Conservation (phyloP, 1,284 basidiomycete species). For the Pterula multifida region DNA sequence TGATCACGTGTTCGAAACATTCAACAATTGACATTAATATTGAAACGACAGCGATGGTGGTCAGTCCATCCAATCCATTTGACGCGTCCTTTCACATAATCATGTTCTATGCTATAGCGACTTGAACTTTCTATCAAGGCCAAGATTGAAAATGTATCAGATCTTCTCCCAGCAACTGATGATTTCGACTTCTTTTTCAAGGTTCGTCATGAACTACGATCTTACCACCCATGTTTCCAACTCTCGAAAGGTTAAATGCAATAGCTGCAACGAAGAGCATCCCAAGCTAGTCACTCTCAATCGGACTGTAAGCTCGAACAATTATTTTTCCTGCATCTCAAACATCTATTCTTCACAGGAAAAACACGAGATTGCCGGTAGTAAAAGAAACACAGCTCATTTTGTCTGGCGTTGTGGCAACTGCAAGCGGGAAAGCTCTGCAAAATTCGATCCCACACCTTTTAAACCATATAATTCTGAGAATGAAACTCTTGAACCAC, state of each 20-base stretch:
- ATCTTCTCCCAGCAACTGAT: slow-evolving; percentile 45
- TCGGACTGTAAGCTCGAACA: slow-evolving; percentile 33
- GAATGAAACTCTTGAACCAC: slow-evolving; percentile 46
- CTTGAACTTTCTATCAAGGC: slow-evolving; percentile 64
- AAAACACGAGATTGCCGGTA: slow-evolving; percentile 45
- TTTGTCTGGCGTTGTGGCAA: slow-evolving; percentile 69
- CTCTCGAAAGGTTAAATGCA: slow-evolving; percentile 60
- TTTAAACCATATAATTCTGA: slow-evolving; percentile 42
- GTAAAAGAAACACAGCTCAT: slow-evolving; percentile 57
- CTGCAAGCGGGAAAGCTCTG: slow-evolving; percentile 70
- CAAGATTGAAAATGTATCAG: slow-evolving; percentile 65
- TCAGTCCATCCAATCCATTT: neutral
- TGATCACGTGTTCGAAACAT: neutral
- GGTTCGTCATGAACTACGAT: slow-evolving; percentile 22
- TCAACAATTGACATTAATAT: no score
- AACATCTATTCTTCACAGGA: slow-evolving; percentile 30
- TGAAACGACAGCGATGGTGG: neutral
- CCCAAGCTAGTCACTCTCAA: slow-evolving; percentile 61
- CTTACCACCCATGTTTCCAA: neutral
- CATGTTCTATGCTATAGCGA: slow-evolving; percentile 20
- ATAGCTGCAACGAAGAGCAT: slow-evolving; percentile 62
- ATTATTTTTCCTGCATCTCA: slow-evolving; percentile 2
- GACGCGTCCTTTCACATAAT: slow-evolving; percentile 1
- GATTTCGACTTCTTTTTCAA: slow-evolving; percentile 72
- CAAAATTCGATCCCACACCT: slow-evolving; percentile 57